Conservation (phyloP, 768 basidiomycete species). For the Cyclocybe cylindracea region DNA sequence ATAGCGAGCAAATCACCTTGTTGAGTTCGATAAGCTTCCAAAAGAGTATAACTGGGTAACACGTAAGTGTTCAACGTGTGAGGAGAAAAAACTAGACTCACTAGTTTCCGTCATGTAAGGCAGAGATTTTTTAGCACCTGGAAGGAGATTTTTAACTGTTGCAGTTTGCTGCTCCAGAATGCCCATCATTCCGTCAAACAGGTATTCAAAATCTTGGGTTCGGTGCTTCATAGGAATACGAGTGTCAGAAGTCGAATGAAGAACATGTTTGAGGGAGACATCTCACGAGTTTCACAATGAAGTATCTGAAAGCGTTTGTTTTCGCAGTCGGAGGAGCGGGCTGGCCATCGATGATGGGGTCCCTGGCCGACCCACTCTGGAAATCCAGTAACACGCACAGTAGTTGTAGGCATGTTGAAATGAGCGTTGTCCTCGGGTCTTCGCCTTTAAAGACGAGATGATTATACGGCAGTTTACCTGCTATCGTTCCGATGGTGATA, state of each 20-base stretch:
- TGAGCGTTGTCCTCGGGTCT: slow-evolving; percentile 71
- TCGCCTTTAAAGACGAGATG: slow-evolving; percentile 91
- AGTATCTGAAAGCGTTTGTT: slow-evolving; percentile 91
- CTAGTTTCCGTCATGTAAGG: slow-evolving; percentile 84
- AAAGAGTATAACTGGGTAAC: slow-evolving; percentile 65
- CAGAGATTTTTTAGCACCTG: slow-evolving; percentile 82
- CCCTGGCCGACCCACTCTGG: slow-evolving; percentile 74
- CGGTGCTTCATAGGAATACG: slow-evolving; percentile 64
- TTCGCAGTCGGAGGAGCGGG: slow-evolving; percentile 52
- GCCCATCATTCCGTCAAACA: slow-evolving; percentile 69
- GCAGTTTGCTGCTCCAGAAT: slow-evolving; percentile 78
- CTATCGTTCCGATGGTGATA: slow-evolving; percentile 64
- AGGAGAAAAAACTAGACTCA: slow-evolving; percentile 36
- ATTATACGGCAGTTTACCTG: slow-evolving; percentile 84
- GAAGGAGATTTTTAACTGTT: slow-evolving; percentile 71
- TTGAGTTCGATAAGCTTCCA: slow-evolving; percentile 95
- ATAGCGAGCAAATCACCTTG: slow-evolving; percentile 54
- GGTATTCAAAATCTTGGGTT: slow-evolving; percentile 83
- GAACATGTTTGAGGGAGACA: background rate
- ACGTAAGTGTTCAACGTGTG: slow-evolving; percentile 6
- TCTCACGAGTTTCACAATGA: slow-evolving; percentile 84
- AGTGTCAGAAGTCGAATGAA: slow-evolving; percentile 6
- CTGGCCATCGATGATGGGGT: slow-evolving; percentile 47
- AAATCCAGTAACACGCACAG: slow-evolving; percentile 79
- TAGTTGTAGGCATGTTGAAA: slow-evolving; percentile 75